These are phyloP conservation scores for Neostapfia colusana DNA, from an alignment of 176 grass and related monocot species.

Conservation along the genomic window DNA sequence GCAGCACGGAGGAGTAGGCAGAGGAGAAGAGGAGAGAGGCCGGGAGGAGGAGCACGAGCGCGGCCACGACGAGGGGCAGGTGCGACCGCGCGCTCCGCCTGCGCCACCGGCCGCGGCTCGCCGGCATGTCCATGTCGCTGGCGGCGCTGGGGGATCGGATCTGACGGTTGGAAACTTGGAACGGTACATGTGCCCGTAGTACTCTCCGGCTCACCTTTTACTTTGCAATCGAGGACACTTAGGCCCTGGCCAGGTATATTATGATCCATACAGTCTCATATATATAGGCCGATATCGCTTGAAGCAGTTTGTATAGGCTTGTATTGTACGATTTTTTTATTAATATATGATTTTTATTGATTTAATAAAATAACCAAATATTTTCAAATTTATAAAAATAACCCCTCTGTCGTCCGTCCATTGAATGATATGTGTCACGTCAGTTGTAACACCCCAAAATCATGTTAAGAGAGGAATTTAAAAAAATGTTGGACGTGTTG, in stretches of 20 bases:
- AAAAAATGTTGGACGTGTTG: no score
- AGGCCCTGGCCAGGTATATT: neutral
- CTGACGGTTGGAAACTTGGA: slow-evolving; percentile 23
- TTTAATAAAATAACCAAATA: no score
- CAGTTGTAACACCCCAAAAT: no score
- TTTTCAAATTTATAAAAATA: no score
- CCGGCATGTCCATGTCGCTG: slow-evolving; percentile 53
- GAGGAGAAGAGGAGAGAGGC: slow-evolving; percentile 41
- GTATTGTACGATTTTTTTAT: no score
- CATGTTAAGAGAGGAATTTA: no score
- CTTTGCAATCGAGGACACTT: neutral
- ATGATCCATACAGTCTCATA: no score
- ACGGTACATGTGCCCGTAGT: neutral
- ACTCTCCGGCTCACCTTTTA: neutral
- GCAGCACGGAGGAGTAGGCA: slow-evolving; percentile 32
- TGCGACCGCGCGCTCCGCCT: slow-evolving; percentile 56
- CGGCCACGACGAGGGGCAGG: slow-evolving; percentile 36
- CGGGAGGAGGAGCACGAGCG: slow-evolving; percentile 51
- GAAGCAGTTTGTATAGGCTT: no score
- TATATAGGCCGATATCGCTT: no score
- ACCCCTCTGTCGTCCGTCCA: no score
- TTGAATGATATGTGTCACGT: no score
- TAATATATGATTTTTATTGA: no score
- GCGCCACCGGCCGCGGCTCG: slow-evolving; percentile 63
- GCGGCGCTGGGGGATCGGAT: slow-evolving; percentile 9